Percentiles rank a stretch among this genome's conserved stretches.
Conservation (phyloP, 1,284 basidiomycete genomes). For the Ceratobasidium sp. region DNA sequence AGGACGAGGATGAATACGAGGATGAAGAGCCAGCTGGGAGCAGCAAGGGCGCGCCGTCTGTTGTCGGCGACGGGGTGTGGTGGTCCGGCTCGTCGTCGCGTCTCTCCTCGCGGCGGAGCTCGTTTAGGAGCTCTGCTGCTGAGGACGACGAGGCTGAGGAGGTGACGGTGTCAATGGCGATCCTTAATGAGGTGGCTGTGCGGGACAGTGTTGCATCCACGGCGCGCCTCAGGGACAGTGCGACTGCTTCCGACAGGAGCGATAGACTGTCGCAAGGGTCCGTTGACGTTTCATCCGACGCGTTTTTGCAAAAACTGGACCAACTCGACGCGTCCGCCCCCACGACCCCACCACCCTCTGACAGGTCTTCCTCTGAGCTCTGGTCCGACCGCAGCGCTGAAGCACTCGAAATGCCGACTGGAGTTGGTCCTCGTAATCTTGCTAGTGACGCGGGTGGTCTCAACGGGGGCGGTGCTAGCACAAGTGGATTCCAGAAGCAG, state of each 20-base stretch:
- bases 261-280: slow-evolving; percentile 21
- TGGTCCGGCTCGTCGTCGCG: slow-evolving; percentile 35
- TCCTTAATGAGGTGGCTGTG: slow-evolving; percentile 12
- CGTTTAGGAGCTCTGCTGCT: slow-evolving; percentile 16
- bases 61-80: slow-evolving; percentile 23
- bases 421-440: slow-evolving; percentile 14
- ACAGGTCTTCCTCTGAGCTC: slow-evolving; percentile 19
- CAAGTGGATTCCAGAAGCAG: slow-evolving; percentile 2
- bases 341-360: slow-evolving; percentile 28
- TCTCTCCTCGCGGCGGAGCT: slow-evolving; percentile 21
- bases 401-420: slow-evolving; percentile 10
- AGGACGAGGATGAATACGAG: slow-evolving; percentile 33
- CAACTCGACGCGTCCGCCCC: slow-evolving; percentile 9
- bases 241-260: neutral
- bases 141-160: slow-evolving; percentile 32
- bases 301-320: slow-evolving; percentile 39
- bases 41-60: neutral
- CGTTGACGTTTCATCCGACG: slow-evolving; percentile 36
- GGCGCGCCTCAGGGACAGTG: slow-evolving; percentile 16
- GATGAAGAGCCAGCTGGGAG: slow-evolving; percentile 13
- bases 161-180: slow-evolving; percentile 9
- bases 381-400: neutral
- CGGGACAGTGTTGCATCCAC: slow-evolving; percentile 32
- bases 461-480: slow-evolving; percentile 9
- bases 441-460: slow-evolving; percentile 8